Percentiles rank a stretch among this genome's conserved stretches.
Conservation (phyloP, 768 basidiomycete genomes). For the Rhizopogon roseolus region DNA sequence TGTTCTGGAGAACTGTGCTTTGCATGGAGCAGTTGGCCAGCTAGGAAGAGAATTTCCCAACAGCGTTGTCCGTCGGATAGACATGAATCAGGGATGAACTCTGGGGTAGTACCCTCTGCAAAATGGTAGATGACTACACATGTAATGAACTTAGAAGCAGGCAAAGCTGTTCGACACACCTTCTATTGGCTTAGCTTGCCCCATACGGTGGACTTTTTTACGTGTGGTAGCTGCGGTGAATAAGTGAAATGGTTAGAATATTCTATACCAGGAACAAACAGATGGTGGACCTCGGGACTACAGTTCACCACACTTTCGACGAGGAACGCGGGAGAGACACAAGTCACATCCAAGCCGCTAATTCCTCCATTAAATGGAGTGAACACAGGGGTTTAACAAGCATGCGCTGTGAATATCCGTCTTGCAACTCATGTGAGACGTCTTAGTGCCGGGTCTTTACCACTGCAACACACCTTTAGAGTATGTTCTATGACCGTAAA, state of each 20-base stretch:
- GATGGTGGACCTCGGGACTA: slow-evolving; percentile 67
- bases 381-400: too few relatives aligned
- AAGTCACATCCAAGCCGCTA: slow-evolving; percentile 46
- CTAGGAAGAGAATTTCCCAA: slow-evolving; percentile 65
- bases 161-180: slow-evolving; percentile 29
- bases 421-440: too few relatives aligned
- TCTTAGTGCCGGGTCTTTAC: too few relatives aligned
- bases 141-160: slow-evolving; percentile 3
- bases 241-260: too few relatives aligned
- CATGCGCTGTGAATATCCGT: too few relatives aligned
- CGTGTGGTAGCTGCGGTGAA: slow-evolving; percentile 71
- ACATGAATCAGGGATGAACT: too few relatives aligned
- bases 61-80: slow-evolving; percentile 42
- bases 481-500: too few relatives aligned
- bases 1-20: slow-evolving; percentile 57
- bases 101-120: neutral
- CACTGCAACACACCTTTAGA: too few relatives aligned
- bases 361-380: too few relatives aligned
- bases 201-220: slow-evolving; percentile 70
- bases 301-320: slow-evolving; percentile 68
- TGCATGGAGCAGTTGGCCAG: slow-evolving; percentile 58
- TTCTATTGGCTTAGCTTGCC: slow-evolving; percentile 64
- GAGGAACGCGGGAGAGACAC: slow-evolving; percentile 67
- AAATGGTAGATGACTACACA: slow-evolving; percentile 63
- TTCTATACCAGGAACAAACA: slow-evolving; percentile 2